Evolutionary conservation across 176 grass and related monocot genomes (phyloP), one percentile per base, ranked within the genome.

Genomic region (Phyllostachys edulis): DNA sequence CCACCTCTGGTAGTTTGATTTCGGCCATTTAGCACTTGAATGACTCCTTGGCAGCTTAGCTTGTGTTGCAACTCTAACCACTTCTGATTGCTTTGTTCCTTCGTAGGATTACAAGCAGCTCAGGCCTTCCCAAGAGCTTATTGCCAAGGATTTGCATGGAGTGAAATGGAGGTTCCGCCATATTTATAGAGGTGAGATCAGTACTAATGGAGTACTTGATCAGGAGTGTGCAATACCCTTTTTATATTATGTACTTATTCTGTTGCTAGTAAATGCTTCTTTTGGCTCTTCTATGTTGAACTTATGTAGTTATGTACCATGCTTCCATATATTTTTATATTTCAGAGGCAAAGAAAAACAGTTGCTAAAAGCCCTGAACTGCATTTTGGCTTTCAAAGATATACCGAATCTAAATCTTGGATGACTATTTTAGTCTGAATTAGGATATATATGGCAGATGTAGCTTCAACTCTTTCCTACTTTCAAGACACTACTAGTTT

Each of bases 121-220:
- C n/a, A 99, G 97, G 81, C 97, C 97, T 92, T 99, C 93, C 16
- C 93, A 99, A 87, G 97, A 99, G 81, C 91, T 99, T 80, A 73
- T 96, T 76, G 96, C 96, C 14, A 94, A 92, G 83, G 96, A 99
- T 85, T 87, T 99, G 63, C 93, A 99, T 89, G 93, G 97, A 52
- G 75, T 81, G 2, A 84, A 94, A 23, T 99, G 97, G 97, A 89
- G 69, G 77, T 99, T 96, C 78, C 93, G 97, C 32, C 97, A 99
- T 87, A 99, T 99, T 68, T 99, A 99, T 82, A 94, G 97, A 90
- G 97, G 97, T 99, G 60, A 62, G 64, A 63, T 73, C 38, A 46
- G 57, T 27, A 65, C 24, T 71, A 16, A 71, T 87, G 63, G 7
- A 63, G 27, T 72, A 44, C 34, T 80, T 44, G n/a, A 51, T 12